phyloP scores from a whole-genome alignment of 768 basidiomycete species.

The Termitomyces sp. region DNA sequence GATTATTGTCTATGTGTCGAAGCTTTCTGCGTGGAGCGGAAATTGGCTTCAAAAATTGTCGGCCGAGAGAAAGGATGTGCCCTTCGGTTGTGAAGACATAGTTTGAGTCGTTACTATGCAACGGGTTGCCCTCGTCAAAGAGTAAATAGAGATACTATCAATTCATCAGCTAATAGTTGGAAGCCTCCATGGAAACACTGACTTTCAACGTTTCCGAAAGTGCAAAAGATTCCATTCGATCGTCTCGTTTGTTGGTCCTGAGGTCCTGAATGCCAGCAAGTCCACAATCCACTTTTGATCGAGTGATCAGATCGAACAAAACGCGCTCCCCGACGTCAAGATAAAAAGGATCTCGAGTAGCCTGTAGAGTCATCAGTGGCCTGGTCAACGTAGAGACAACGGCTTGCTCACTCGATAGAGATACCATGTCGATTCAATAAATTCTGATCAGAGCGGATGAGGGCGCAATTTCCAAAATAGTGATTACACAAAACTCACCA shows the following conservation, averaged over 20 bases:
- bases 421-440: constrained; percentile 96
- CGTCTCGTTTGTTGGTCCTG: constrained; percentile 70
- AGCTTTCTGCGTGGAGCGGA: constrained; percentile 55
- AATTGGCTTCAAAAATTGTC: constrained; percentile 45
- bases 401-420: constrained; percentile 65
- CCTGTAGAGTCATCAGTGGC: constrained; percentile 38
- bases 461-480: neutral
- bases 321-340: constrained; percentile 86
- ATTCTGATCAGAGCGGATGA: constrained; percentile 45
- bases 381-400: neutral
- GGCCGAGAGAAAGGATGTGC: constrained; percentile 71
- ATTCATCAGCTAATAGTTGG: neutral
- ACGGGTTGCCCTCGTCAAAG: constrained; percentile 79
- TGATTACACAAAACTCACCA: constrained; percentile 30
- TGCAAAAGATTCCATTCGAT: constrained; percentile 97
- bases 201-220: constrained; percentile 92
- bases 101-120: constrained; percentile 76
- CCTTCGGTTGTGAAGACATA: constrained; percentile 96
- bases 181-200: constrained; percentile 5
- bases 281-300: constrained; percentile 84
- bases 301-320: constrained; percentile 64
- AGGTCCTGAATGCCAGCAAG: constrained; percentile 80
- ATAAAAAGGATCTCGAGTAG: constrained; percentile 89
- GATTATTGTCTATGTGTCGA: constrained; percentile 58
- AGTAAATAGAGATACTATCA: constrained; percentile 85